A percentile compares a stretch with the other conserved stretches of the same genome.
Conservation (phyloP, 2,329 filamentous ascomycete species). For the Stachybotrys elegans region DNA sequence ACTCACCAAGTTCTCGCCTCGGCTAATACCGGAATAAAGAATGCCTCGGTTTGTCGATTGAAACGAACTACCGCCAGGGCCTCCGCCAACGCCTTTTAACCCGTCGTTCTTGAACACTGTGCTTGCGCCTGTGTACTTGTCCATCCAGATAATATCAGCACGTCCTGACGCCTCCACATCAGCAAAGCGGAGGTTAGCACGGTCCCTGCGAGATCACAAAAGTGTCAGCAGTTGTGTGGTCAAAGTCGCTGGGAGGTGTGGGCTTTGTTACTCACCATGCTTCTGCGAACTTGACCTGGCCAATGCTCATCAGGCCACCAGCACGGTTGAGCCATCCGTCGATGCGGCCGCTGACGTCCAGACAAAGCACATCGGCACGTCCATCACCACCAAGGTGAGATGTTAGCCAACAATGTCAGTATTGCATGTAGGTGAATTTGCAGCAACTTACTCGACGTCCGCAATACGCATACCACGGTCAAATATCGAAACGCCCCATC, state of each 20-base stretch:
- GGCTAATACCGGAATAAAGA: neutral
- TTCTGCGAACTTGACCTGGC: constrained; percentile 5
- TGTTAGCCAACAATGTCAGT: too few relatives aligned
- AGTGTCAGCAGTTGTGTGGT: neutral
- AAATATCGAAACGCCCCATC: neutral
- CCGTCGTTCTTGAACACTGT: constrained; percentile 1
- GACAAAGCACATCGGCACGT: constrained; percentile 6
- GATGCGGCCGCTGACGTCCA: constrained; percentile 5
- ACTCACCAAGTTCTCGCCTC: neutral
- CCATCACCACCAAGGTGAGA: neutral
- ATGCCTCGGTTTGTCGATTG: neutral
- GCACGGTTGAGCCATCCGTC: constrained; percentile 4
- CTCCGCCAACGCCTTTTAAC: neutral
- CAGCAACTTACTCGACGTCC: neutral
- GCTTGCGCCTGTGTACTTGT: constrained; percentile 9
- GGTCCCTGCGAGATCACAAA: constrained; percentile 4
- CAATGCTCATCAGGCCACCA: constrained; percentile 3
- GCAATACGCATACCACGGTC: neutral
- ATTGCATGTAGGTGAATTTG: too few relatives aligned
- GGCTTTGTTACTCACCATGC: too few relatives aligned
- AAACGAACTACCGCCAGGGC: neutral
- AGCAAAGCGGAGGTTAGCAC: constrained; percentile 9
- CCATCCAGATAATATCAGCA: constrained; percentile 9
- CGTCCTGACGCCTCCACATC: constrained; percentile 6
- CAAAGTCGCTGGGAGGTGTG: neutral